A percentile compares a stretch with the other conserved stretches of the same genome.
phyloP scores from a whole-genome alignment of 2,329 filamentous ascomycete species.

The Colletotrichum tamarilloi region DNA sequence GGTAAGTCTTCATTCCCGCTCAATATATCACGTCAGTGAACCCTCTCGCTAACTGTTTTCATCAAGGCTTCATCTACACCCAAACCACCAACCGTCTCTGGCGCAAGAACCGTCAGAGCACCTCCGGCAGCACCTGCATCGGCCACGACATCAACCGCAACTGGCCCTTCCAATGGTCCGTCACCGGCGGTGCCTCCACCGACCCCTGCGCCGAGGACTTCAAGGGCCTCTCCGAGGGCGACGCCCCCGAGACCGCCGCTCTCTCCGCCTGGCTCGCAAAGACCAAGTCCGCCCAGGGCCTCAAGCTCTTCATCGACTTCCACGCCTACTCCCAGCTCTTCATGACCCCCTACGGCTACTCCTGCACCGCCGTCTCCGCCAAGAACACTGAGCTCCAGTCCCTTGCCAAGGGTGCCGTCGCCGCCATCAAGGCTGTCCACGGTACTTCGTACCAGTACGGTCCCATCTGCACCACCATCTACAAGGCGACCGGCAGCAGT shows the following conservation, averaged over 20 bases:
- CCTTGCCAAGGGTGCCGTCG: constrained; percentile 59
- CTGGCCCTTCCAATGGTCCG: constrained; percentile 60
- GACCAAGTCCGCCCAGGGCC: constrained; percentile 48
- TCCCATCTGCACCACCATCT: constrained; percentile 71
- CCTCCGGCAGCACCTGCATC: constrained; percentile 47
- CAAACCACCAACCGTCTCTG: constrained; percentile 63
- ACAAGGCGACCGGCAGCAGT: constrained; percentile 61
- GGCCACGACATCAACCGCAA: constrained; percentile 63
- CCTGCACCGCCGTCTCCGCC: constrained; percentile 58
- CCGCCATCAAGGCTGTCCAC: constrained; percentile 59
- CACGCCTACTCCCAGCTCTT: constrained; percentile 67
- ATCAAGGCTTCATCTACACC: constrained; percentile 61
- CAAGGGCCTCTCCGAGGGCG: constrained; percentile 48
- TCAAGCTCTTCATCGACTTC: constrained; percentile 69
- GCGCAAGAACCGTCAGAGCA: constrained; percentile 61
- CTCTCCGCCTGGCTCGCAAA: constrained; percentile 46
- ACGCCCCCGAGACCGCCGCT: constrained; percentile 57
- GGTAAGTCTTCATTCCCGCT: constrained; percentile 42
- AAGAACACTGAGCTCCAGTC: constrained; percentile 60
- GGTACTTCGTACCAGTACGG: constrained; percentile 55
- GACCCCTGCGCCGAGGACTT: constrained; percentile 57
- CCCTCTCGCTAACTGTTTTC: background rate
- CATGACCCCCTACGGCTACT: constrained; percentile 69
- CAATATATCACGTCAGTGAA: background rate
- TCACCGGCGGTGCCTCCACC: constrained; percentile 54